Evolutionary conservation across 1,284 basidiomycete genomes (phyloP).

Genomic region (Ustilago xerochloae): DNA sequence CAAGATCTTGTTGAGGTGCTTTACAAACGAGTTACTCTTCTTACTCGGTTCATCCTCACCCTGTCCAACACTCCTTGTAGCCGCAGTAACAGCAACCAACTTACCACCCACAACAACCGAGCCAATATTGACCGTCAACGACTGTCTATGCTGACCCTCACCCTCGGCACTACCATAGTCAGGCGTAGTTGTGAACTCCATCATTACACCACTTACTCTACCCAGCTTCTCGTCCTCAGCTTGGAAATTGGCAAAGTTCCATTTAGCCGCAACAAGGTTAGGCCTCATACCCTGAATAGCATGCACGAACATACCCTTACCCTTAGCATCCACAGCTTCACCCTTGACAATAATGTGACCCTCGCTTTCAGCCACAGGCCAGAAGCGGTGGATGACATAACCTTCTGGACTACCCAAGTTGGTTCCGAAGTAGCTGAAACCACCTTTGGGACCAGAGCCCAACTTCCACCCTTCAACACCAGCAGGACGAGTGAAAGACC

Average conservation of each 20-base stretch:
- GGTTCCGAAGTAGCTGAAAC: constrained; percentile 87
- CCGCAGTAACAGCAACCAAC: constrained; percentile 76
- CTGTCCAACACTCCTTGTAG: constrained; percentile 65
- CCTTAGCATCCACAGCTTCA: constrained; percentile 75
- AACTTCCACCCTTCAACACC: constrained; percentile 88
- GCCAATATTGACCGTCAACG: constrained; percentile 79
- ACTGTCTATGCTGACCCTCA: constrained; percentile 29
- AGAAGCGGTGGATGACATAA: constrained; percentile 66
- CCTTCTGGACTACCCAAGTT: constrained; percentile 52
- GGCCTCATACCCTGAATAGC: constrained; percentile 99
- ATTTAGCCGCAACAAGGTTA: constrained; percentile 88
- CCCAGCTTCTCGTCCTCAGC: constrained; percentile 70
- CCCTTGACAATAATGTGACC: constrained; percentile 83
- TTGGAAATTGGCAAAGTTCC: constrained; percentile 95
- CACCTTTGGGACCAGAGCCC: constrained; percentile 86
- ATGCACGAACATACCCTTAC: constrained; percentile 91
- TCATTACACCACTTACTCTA: constrained; percentile 82
- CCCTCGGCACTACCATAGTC: constrained; percentile 56
- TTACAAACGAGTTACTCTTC: constrained; percentile 77
- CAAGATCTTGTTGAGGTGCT: constrained; percentile 75
- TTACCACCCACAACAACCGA: constrained; percentile 82
- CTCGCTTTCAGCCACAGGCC: constrained; percentile 71
- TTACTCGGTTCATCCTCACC: constrained; percentile 63
- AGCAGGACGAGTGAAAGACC: constrained; percentile 79
- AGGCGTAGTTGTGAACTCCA: constrained; percentile 88